phyloP scores from a whole-genome alignment of 208 protist species.

The Zelonia costaricensis region DNA sequence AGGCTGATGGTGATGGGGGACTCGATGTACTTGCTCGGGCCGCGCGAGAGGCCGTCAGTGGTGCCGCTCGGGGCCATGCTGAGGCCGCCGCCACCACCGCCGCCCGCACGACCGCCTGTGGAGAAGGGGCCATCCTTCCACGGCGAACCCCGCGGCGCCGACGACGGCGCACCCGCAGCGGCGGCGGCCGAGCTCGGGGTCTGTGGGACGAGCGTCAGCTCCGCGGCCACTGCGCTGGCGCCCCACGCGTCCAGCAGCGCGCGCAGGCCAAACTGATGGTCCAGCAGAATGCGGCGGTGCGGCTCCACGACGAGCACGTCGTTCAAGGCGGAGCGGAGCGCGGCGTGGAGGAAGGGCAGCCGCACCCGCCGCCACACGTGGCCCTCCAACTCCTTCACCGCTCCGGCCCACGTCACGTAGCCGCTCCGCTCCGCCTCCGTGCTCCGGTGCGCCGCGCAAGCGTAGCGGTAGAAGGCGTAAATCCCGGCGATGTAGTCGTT shows the following conservation, averaged over 20 bases:
- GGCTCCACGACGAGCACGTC: slow-evolving; percentile 53
- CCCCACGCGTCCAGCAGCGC: slow-evolving; percentile 63
- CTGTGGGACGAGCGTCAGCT: slow-evolving; percentile 21
- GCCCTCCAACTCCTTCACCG: slow-evolving; percentile 43
- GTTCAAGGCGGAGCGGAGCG: slow-evolving; percentile 34
- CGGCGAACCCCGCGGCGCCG: too few relatives aligned
- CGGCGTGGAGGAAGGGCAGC: slow-evolving; percentile 33
- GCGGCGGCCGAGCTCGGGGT: neutral
- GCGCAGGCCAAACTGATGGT: slow-evolving; percentile 45
- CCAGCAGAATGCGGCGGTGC: slow-evolving; percentile 58
- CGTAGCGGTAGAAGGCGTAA: slow-evolving; percentile 44
- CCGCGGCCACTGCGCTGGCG: slow-evolving; percentile 17
- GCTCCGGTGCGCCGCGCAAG: slow-evolving; percentile 34
- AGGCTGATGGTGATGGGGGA: neutral
- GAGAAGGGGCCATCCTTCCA: too few relatives aligned
- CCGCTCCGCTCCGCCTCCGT: slow-evolving; percentile 22
- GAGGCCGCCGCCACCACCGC: too few relatives aligned
- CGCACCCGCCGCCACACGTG: slow-evolving; percentile 36
- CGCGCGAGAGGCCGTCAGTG: slow-evolving; percentile 7
- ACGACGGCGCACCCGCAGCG: too few relatives aligned
- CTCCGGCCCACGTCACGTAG: slow-evolving; percentile 55
- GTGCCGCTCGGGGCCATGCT: neutral
- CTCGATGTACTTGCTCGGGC: slow-evolving; percentile 13
- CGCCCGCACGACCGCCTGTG: too few relatives aligned
- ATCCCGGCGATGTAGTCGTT: slow-evolving; percentile 37